These are phyloP conservation scores for Ceratobasidium sp. DNA, from an alignment of 1,284 basidiomycete species.

Conservation along the genomic window DNA sequence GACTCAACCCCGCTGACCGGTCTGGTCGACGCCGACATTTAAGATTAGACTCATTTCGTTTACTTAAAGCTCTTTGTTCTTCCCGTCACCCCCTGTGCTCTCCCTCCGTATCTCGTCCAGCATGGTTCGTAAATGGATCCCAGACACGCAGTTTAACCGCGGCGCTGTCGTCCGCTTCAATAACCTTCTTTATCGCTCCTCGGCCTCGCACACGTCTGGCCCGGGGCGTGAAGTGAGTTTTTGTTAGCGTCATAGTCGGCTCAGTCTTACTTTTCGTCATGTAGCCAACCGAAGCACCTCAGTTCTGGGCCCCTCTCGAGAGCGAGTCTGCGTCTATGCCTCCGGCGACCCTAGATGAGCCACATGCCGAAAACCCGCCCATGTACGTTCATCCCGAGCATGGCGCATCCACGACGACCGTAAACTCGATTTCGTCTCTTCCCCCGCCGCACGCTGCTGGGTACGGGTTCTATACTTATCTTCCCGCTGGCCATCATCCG, in stretches of 20 bases:
- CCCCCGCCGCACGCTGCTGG: conserved; percentile 24
- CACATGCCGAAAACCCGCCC: neutral
- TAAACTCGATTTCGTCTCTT: conserved; percentile 18
- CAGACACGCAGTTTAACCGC: conserved; percentile 24
- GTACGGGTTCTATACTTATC: conserved; percentile 30
- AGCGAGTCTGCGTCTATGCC: neutral
- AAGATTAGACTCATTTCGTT: neutral
- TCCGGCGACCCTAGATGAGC: neutral
- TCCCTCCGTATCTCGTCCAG: neutral
- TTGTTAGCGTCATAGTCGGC: neutral
- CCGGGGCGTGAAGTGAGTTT: conserved; percentile 21
- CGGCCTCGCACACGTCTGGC: conserved; percentile 8
- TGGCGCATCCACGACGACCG: conserved; percentile 24
- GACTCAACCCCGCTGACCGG: neutral
- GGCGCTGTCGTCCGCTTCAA: conserved; percentile 23
- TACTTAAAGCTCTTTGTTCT: neutral
- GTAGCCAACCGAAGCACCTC: conserved; percentile 26
- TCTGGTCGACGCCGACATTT: neutral
- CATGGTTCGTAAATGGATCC: conserved; percentile 33
- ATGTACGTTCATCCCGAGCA: conserved; percentile 31
- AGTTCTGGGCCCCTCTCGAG: conserved; percentile 11
- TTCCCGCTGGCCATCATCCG: conserved; percentile 29
- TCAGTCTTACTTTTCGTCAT: neutral
- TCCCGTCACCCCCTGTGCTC: neutral
- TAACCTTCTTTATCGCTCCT: conserved; percentile 27